Conservation (phyloP, 2,329 filamentous ascomycete genomes). For the Tolypocladium capitatum region DNA sequence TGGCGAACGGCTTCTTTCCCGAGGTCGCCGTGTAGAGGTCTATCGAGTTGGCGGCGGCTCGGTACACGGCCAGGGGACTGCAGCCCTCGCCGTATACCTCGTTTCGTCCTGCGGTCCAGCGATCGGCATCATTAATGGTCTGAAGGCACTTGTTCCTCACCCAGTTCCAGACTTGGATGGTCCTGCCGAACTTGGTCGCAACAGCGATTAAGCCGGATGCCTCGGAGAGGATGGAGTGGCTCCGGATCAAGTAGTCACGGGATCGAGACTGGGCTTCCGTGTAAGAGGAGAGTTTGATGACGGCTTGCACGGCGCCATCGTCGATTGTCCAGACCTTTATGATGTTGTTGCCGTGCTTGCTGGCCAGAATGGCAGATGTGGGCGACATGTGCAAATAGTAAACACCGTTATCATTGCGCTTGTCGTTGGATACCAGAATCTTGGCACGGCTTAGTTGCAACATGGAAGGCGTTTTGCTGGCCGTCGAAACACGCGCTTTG, state of each 20-base stretch:
- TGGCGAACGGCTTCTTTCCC: conserved; percentile 24
- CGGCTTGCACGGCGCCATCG: conserved; percentile 57
- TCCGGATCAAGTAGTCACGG: conserved; percentile 29
- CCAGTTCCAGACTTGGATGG: conserved; percentile 27
- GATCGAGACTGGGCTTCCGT: conserved; percentile 23
- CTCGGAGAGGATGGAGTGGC: conserved; percentile 27
- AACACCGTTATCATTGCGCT: conserved; percentile 18
- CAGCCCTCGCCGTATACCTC: conserved; percentile 20
- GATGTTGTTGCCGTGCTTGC: conserved; percentile 45
- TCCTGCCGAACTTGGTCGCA: conserved; percentile 24
- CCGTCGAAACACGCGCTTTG: background rate
- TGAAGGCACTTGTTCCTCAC: conserved; percentile 24
- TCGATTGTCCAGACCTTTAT: conserved; percentile 84
- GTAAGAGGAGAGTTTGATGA: conserved; percentile 25
- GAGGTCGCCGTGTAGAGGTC: conserved; percentile 19
- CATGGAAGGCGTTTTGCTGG: background rate
- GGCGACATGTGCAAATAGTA: conserved; percentile 23
- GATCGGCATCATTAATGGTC: conserved; percentile 21
- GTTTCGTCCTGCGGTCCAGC: conserved; percentile 23
- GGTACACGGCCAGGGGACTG: conserved; percentile 22
- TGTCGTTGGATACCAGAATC: conserved; percentile 12
- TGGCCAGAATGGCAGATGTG: conserved; percentile 19
- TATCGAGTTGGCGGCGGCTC: conserved; percentile 16
- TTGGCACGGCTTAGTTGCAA: conserved; percentile 9
- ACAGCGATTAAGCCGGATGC: conserved; percentile 23